Conservation (phyloP, 306 rosid species). For the peach (Prunus persica) region DNA sequence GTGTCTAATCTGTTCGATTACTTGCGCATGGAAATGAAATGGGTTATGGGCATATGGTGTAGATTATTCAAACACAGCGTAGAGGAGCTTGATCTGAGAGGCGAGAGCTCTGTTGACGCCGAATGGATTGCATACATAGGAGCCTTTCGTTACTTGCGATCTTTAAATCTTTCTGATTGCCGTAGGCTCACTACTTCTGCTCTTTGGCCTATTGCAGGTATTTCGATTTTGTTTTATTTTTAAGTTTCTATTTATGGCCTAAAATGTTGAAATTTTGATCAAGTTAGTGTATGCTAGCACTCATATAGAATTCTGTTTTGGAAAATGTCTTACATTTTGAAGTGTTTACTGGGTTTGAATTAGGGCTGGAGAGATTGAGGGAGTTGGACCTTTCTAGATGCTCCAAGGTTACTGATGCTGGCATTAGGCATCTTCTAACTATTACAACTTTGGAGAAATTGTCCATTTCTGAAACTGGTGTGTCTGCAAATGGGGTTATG, state of each 20-base stretch:
- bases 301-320: background rate
- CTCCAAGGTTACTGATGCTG: slow-evolving; percentile 68
- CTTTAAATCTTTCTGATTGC: slow-evolving; percentile 60
- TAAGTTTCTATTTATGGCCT: background rate
- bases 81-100: slow-evolving; percentile 69
- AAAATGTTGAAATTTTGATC: background rate
- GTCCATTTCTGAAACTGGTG: slow-evolving; percentile 62
- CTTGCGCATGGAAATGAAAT: background rate
- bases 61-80: slow-evolving; percentile 68
- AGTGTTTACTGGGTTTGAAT: slow-evolving; percentile 1
- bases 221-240: background rate
- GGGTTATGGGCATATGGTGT: background rate
- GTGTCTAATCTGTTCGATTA: background rate
- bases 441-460: slow-evolving; percentile 59
- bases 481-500: slow-evolving; percentile 57
- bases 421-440: slow-evolving; percentile 61
- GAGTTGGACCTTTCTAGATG: slow-evolving; percentile 84
- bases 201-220: slow-evolving; percentile 81
- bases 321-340: background rate
- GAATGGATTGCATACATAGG: slow-evolving; percentile 98
- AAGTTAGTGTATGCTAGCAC: background rate
- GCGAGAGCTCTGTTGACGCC: slow-evolving; percentile 53
- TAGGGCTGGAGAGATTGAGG: slow-evolving; percentile 59
- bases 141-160: slow-evolving; percentile 56
- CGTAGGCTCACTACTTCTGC: slow-evolving; percentile 60